Conservation (phyloP, 2,329 filamentous ascomycete species). For the Calonectria pteridis region DNA sequence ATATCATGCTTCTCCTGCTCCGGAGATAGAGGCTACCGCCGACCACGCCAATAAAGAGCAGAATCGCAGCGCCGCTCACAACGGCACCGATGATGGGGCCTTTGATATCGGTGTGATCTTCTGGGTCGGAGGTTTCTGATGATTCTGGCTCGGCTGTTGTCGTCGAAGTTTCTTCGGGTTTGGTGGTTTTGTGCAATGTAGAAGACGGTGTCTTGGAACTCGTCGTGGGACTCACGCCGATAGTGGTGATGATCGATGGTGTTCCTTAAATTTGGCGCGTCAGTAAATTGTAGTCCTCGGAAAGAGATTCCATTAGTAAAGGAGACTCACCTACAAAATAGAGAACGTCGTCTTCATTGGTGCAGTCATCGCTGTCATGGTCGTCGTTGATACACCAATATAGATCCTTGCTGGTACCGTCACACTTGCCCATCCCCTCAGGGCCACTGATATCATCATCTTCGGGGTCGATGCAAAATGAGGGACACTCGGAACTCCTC, state of each 20-base stretch:
- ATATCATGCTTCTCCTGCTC: no score
- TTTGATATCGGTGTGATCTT: background rate
- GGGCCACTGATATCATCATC: background rate
- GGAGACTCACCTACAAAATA: constrained; percentile 1
- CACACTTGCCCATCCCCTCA: background rate
- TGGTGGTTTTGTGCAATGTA: background rate
- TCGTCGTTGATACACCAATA: constrained; percentile 14
- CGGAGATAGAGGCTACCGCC: background rate
- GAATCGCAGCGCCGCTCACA: background rate
- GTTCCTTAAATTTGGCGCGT: background rate
- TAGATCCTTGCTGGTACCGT: background rate
- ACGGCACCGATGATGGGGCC: background rate
- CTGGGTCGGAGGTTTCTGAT: background rate
- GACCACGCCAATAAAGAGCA: background rate
- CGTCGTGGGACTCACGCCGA: background rate
- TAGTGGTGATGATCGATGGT: background rate
- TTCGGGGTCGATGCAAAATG: constrained; percentile 3
- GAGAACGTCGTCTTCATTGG: background rate
- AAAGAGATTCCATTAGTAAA: background rate
- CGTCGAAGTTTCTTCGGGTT: background rate
- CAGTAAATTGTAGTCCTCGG: background rate
- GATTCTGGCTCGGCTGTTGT: background rate
- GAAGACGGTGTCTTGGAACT: background rate
- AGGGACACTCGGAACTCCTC: background rate
- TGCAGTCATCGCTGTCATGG: background rate